These are phyloP conservation scores for Myxozyma geophila DNA, from an alignment of 805 yeast genomes.

Conservation along the genomic window DNA sequence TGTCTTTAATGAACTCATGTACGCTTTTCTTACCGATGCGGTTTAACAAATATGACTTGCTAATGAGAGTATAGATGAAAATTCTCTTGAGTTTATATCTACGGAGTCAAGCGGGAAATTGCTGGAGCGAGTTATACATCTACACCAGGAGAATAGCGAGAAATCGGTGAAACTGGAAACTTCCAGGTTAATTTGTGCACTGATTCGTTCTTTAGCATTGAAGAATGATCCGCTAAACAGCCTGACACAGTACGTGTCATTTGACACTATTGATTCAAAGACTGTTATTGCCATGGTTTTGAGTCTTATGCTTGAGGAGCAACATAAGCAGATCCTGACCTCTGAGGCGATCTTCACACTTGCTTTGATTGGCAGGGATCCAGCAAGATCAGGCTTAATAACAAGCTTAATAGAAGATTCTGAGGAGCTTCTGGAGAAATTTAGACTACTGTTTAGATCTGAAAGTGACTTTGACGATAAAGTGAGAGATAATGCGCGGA, in stretches of 20 bases:
- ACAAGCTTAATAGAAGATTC: neutral
- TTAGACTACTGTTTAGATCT: neutral
- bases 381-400: neutral
- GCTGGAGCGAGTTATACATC: neutral
- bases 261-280: neutral
- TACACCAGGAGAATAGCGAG: neutral
- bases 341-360: slow-evolving; percentile 14
- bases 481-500: slow-evolving; percentile 1
- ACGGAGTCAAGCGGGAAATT: neutral
- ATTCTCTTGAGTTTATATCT: neutral
- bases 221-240: too few relatives aligned
- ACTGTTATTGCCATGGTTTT: neutral
- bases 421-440: neutral
- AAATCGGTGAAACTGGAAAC: slow-evolving; percentile 14
- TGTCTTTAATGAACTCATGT: slow-evolving; percentile 12
- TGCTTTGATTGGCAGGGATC: slow-evolving; percentile 6
- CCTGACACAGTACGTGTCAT: neutral
- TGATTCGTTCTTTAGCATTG: slow-evolving; percentile 13
- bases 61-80: slow-evolving; percentile 1
- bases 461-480: neutral
- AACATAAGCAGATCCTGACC: neutral
- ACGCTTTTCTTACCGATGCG: neutral
- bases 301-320: neutral
- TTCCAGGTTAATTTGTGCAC: slow-evolving; percentile 5
- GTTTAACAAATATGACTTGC: neutral